These are phyloP conservation scores for Hemerocallis citrina DNA, from an alignment of 106 monocot genomes.

Conservation along the genomic window DNA sequence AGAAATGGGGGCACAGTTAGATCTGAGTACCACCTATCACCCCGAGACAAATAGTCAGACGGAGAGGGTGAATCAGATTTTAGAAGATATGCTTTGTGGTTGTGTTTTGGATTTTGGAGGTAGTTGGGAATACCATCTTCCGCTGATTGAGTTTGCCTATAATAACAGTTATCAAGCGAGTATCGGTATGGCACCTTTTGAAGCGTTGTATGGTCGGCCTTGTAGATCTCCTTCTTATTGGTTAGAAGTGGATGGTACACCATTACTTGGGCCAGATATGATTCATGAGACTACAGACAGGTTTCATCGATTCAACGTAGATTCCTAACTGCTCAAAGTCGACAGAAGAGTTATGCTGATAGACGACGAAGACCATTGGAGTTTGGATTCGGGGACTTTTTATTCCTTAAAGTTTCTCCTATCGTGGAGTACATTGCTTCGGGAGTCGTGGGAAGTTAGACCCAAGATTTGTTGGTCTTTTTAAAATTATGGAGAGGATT, in stretches of 20 bases:
- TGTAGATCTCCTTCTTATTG: neutral
- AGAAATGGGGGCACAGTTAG: neutral
- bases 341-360: slow-evolving; percentile 5
- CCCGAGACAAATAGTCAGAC: neutral
- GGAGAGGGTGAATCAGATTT: neutral
- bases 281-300: neutral
- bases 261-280: neutral
- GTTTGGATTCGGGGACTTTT: neutral
- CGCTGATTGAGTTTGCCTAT: neutral
- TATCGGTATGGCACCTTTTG: neutral
- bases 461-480: neutral
- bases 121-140: neutral
- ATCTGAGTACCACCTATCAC: neutral
- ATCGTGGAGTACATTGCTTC: neutral
- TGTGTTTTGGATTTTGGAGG: neutral
- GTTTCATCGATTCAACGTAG: neutral
- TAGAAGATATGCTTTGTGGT: neutral
- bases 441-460: neutral
- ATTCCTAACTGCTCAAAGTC: neutral
- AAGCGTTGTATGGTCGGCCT: neutral
- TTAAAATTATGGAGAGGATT: neutral
- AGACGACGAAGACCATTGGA: neutral
- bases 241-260: neutral
- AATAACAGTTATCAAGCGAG: neutral
- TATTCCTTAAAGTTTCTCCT: neutral